Evolutionary conservation across 352 stramenopile species (phyloP).

Genomic region (Halophytophthora batemanensis): DNA sequence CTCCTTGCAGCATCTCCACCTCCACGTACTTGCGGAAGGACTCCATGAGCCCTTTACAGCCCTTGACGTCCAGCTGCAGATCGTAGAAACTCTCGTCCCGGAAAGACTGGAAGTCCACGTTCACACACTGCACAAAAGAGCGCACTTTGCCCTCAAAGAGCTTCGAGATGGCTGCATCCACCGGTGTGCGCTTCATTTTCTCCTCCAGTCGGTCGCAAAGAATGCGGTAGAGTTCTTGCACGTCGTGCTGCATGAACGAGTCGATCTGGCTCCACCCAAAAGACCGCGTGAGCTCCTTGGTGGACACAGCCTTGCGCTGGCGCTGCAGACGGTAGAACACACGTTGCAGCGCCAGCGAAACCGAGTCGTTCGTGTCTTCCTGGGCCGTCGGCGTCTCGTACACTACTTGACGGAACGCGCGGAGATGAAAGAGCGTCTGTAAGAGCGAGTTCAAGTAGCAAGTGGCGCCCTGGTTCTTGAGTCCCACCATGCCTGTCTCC

Average conservation of each 20-base stretch:
- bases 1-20: slow-evolving; percentile 90
- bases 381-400: slow-evolving; percentile 75
- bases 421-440: slow-evolving; percentile 90
- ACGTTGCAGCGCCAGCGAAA: slow-evolving; percentile 78
- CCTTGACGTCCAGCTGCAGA: slow-evolving; percentile 92
- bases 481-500: slow-evolving; percentile 84
- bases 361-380: slow-evolving; percentile 83
- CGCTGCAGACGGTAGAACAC: slow-evolving; percentile 85
- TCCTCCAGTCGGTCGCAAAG: slow-evolving; percentile 91
- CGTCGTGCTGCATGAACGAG: slow-evolving; percentile 92
- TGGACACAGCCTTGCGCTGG: slow-evolving; percentile 79
- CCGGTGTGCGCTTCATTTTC: slow-evolving; percentile 89
- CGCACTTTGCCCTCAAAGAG: slow-evolving; percentile 90
- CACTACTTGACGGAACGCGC: slow-evolving; percentile 81
- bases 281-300: slow-evolving; percentile 90
- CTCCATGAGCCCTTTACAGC: slow-evolving; percentile 84
- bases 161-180: slow-evolving; percentile 76
- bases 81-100: slow-evolving; percentile 92
- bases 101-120: slow-evolving; percentile 87
- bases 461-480: slow-evolving; percentile 90
- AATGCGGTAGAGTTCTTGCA: slow-evolving; percentile 90
- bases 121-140: slow-evolving; percentile 89
- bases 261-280: slow-evolving; percentile 92
- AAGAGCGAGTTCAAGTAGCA: slow-evolving; percentile 95
- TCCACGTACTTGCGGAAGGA: slow-evolving; percentile 92